Evolutionary conservation across 148 eudicot species (phyloP).

Genomic region (Silene uniflora): DNA sequence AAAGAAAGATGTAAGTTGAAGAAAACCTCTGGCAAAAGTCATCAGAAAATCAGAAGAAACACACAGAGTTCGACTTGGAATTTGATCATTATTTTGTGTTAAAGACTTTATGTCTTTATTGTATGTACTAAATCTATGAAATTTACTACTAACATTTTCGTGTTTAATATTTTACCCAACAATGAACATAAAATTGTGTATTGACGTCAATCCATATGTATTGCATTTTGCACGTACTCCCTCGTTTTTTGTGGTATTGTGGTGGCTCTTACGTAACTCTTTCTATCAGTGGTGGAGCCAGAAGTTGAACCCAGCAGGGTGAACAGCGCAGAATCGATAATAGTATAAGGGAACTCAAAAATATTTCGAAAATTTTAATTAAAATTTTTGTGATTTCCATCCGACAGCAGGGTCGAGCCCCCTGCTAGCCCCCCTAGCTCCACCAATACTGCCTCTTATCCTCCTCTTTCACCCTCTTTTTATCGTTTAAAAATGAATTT

Average conservation of each 20-base stretch:
- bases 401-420: no score
- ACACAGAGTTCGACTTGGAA: neutral
- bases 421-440: no score
- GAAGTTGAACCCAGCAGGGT: no score
- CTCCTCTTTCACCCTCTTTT: no score
- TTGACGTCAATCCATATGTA: conserved; percentile 28
- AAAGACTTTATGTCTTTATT: neutral
- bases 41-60: conserved; percentile 10
- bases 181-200: neutral
- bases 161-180: no score
- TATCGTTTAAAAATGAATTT: no score
- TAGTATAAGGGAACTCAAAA: no score
- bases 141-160: neutral
- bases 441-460: no score
- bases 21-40: conserved; percentile 7
- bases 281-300: no score
- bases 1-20: neutral
- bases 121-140: neutral
- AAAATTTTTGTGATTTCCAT: no score
- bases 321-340: no score
- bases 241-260: conserved; percentile 17
- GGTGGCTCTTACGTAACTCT: conserved; percentile 13
- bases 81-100: conserved; percentile 2
- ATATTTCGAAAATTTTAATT: no score
- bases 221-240: conserved; percentile 26